Percentiles rank a stretch among this genome's conserved stretches.
Evolutionary conservation across 148 eudicot genomes (phyloP).

Genomic region (Fagopyrum homotropicum): DNA sequence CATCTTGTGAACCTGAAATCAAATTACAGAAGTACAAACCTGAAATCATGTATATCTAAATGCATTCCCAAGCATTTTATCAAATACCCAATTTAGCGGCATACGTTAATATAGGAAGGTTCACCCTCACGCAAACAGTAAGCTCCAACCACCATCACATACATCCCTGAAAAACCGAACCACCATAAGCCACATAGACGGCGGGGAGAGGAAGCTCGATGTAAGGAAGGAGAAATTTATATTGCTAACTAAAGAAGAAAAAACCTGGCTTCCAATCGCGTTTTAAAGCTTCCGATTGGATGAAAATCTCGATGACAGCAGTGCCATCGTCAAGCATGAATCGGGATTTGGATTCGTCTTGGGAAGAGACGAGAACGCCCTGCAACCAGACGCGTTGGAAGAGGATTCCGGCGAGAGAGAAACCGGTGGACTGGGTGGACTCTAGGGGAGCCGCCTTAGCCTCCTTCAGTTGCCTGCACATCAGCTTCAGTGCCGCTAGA

Average conservation of each 20-base stretch:
- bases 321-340: constrained; percentile 81
- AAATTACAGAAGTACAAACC: neutral
- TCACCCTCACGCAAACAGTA: constrained; percentile 27
- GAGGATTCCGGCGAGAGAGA: constrained; percentile 54
- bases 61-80: constrained; percentile 5
- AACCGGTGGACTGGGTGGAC: constrained; percentile 17
- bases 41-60: neutral
- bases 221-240: neutral
- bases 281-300: constrained; percentile 26
- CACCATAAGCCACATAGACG: neutral
- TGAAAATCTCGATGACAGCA: constrained; percentile 40
- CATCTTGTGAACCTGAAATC: constrained; percentile 75
- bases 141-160: constrained; percentile 82
- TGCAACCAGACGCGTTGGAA: constrained; percentile 95
- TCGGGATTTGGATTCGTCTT: constrained; percentile 23
- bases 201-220: neutral
- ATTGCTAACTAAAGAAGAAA: neutral
- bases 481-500: constrained; percentile 67
- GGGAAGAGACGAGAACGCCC: constrained; percentile 56
- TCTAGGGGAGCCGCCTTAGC: constrained; percentile 29
- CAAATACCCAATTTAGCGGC: constrained; percentile 15
- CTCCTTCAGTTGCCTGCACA: constrained; percentile 45
- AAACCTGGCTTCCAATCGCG: constrained; percentile 36
- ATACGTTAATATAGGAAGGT: constrained; percentile 51
- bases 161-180: constrained; percentile 45